Base-by-base conservation (phyloP, 2,329 filamentous ascomycete species). In the Paraphaeosphaeria minitans region DNA sequence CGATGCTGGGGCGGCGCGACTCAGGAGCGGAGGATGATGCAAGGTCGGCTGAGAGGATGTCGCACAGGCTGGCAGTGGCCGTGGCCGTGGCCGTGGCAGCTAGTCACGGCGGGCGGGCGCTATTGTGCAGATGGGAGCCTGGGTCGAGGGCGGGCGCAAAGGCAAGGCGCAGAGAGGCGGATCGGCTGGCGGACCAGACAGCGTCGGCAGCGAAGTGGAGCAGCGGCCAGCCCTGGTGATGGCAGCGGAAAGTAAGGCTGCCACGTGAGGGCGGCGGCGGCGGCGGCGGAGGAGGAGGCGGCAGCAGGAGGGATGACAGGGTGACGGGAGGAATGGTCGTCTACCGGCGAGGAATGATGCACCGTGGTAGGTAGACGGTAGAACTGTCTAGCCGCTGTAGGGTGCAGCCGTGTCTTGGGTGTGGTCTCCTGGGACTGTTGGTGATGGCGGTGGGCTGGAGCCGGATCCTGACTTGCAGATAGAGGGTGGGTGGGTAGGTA, bases 311-410 rank as follows among this genome's bases (percentile, higher is more conserved):
- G 53, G 59, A 54, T 57, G 59, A 58, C 46, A 43, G 47, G 54
- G 43, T 47, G 43, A 47, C 43, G 50, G 43, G 43, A 42, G 53
- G 45, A 33, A 54, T 24, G 43, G 52, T n/a, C n/a, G n/a, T n/a
- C n/a, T 54, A 54, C 52, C 52, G 42, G 50, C 50, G 39, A 21
- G 21, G 50, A 37, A 63, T 57, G 58, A 56, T 58, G 49, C 35
- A 51, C 49, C 49, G 49, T 35, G n/a, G n/a, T n/a, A n/a, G n/a
- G n/a, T n/a, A n/a, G n/a, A n/a, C n/a, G n/a, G n/a, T n/a, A n/a
- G n/a, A n/a, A n/a, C n/a, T n/a, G n/a, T n/a, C n/a, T 60, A 63
- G 60, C 58, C 58, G 58, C 58, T 61, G 60, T 65, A 65, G 56
- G 61, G 61, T 52, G 3, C 24, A 27, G 24, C 24, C 3, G 24